A percentile compares a stretch with the other conserved stretches of the same genome.
phyloP scores from a whole-genome alignment of 148 eudicot genomes.

The Spergularia bocconei region DNA sequence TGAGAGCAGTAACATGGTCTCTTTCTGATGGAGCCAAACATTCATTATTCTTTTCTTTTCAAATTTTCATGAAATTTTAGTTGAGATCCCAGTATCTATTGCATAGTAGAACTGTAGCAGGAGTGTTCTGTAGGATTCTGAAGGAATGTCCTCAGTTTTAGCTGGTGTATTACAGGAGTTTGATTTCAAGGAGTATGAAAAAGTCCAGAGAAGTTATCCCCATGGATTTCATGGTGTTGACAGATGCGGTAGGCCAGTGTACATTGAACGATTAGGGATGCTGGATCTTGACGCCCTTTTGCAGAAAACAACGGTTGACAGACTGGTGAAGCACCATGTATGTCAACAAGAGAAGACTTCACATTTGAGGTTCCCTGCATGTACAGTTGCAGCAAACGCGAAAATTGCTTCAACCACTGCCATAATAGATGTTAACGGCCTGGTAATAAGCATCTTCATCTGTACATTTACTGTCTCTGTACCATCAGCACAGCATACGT shows the following conservation, averaged over 20 bases:
- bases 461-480: neutral
- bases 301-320: constrained; percentile 45
- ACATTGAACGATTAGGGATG: constrained; percentile 57
- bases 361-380: constrained; percentile 51
- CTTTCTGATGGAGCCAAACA: too few relatives aligned
- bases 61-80: too few relatives aligned
- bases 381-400: constrained; percentile 42
- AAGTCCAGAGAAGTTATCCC: constrained; percentile 52
- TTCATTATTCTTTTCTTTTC: too few relatives aligned
- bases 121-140: too few relatives aligned
- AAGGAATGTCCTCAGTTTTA: too few relatives aligned
- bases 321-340: constrained; percentile 55
- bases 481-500: too few relatives aligned
- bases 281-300: constrained; percentile 41
- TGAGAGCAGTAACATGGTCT: too few relatives aligned
- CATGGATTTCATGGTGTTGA: constrained; percentile 72
- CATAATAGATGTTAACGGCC: constrained; percentile 51
- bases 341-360: constrained; percentile 58
- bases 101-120: too few relatives aligned
- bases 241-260: constrained; percentile 55
- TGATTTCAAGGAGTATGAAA: constrained; percentile 29
- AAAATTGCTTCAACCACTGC: constrained; percentile 50
- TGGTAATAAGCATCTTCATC: constrained; percentile 27
- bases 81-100: too few relatives aligned
- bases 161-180: neutral